Conservation (phyloP, 192 early-diverging fungal genomes). For the Dissophora ornata region DNA sequence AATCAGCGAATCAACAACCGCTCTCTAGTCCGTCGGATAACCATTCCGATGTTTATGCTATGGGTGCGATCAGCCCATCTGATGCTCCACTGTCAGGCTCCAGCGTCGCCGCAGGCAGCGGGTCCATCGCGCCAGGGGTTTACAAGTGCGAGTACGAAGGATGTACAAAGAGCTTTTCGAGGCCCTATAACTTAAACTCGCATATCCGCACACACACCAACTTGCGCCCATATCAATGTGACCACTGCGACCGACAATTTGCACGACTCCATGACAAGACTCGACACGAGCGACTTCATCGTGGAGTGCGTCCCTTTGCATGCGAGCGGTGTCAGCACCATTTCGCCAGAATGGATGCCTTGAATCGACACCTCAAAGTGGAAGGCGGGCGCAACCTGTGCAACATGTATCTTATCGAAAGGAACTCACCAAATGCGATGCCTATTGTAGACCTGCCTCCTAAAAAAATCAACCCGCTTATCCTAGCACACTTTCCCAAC, state of each 20-base stretch:
- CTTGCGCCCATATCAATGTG: constrained; percentile 79
- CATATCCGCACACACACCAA: constrained; percentile 80
- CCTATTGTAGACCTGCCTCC: constrained; percentile 42
- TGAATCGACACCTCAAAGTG: constrained; percentile 75
- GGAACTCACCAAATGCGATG: constrained; percentile 36
- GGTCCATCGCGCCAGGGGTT: not conserved
- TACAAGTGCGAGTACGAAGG: constrained; percentile 69
- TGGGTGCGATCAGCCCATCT: not conserved
- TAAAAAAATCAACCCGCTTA: constrained; percentile 51
- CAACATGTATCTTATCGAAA: constrained; percentile 45
- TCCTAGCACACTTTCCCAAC: constrained; percentile 37
- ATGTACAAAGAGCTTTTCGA: constrained; percentile 78
- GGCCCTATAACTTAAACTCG: constrained; percentile 82
- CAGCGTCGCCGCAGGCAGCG: not conserved
- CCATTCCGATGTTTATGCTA: not conserved
- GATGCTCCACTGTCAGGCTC: not conserved
- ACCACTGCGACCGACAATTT: constrained; percentile 83
- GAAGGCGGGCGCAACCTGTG: constrained; percentile 52
- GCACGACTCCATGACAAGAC: constrained; percentile 93
- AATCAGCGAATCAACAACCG: not conserved
- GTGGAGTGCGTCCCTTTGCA: constrained; percentile 79
- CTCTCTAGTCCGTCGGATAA: not conserved
- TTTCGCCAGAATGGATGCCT: constrained; percentile 85
- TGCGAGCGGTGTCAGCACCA: constrained; percentile 81
- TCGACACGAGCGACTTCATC: constrained; percentile 84